A percentile compares a stretch with the other conserved stretches of the same genome.
Evolutionary conservation across 495 filamentous ascomycete genomes (phyloP).

Genomic region (Talaromyces ruber): DNA sequence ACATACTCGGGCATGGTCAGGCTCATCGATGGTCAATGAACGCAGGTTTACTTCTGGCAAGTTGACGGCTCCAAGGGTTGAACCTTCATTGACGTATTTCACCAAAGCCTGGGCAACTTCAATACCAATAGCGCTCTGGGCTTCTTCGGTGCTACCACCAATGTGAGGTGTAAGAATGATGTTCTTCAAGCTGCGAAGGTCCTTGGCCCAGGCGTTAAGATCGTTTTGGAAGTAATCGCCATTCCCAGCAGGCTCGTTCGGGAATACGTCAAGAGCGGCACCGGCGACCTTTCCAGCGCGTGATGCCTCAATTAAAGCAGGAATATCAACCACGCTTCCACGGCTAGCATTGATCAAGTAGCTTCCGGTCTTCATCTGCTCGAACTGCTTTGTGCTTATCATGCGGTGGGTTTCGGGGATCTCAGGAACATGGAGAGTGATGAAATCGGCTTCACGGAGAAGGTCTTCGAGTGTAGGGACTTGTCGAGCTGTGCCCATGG

Average conservation of each 20-base stretch:
- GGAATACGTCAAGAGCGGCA: slow-evolving; percentile 93
- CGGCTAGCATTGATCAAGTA: slow-evolving; percentile 96
- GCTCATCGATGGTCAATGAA: slow-evolving; percentile 77
- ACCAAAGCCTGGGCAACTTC: slow-evolving; percentile 85
- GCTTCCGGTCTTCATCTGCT: slow-evolving; percentile 82
- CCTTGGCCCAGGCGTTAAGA: slow-evolving; percentile 82
- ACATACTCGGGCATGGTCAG: slow-evolving; percentile 71
- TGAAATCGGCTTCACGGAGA: slow-evolving; percentile 75
- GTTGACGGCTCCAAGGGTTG: slow-evolving; percentile 86
- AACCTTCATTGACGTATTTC: slow-evolving; percentile 86
- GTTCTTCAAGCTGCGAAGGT: slow-evolving; percentile 80
- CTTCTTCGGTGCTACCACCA: slow-evolving; percentile 95
- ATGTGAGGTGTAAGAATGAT: slow-evolving; percentile 95
- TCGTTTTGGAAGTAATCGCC: slow-evolving; percentile 85
- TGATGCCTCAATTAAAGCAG: slow-evolving; percentile 83
- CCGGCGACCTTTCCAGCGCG: slow-evolving; percentile 83
- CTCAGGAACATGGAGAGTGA: slow-evolving; percentile 92
- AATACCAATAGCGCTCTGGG: slow-evolving; percentile 89
- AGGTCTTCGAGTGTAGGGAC: slow-evolving; percentile 69
- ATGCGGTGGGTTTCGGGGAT: slow-evolving; percentile 84
- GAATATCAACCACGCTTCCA: slow-evolving; percentile 90
- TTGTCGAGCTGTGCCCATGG: slow-evolving; percentile 77
- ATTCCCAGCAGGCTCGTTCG: slow-evolving; percentile 86
- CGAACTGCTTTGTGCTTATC: slow-evolving; percentile 69
- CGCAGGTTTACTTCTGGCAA: slow-evolving; percentile 89